phyloP scores from a whole-genome alignment of 2,329 filamentous ascomycete species.

The Geosmithia morbida region DNA sequence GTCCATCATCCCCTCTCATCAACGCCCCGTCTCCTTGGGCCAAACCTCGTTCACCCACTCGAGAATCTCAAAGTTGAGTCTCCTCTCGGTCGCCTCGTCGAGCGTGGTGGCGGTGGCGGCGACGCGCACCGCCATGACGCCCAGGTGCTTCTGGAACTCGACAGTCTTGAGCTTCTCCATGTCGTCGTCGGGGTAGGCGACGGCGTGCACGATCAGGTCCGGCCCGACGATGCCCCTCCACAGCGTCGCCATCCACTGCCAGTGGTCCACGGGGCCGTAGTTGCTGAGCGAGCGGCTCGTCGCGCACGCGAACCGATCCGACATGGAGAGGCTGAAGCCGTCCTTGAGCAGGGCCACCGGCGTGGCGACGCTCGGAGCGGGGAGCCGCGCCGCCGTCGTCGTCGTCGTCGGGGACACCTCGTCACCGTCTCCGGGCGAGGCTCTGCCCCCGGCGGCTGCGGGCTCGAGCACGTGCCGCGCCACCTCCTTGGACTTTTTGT shows the following conservation, averaged over 20 bases:
- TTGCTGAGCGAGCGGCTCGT: constrained; percentile 57
- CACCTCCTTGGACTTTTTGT: constrained; percentile 60
- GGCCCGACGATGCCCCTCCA: constrained; percentile 79
- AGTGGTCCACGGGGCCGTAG: constrained; percentile 78
- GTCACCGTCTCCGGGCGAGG: background rate
- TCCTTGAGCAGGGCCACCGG: constrained; percentile 63
- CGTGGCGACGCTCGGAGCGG: background rate
- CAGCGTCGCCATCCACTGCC: constrained; percentile 92
- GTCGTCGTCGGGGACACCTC: background rate
- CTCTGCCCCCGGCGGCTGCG: background rate
- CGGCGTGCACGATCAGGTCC: constrained; percentile 62
- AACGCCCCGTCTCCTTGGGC: background rate
- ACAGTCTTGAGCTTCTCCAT: constrained; percentile 28
- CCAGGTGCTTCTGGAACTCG: constrained; percentile 37
- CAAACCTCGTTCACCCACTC: constrained; percentile 53
- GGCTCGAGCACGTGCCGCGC: constrained; percentile 25
- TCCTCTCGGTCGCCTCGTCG: constrained; percentile 55
- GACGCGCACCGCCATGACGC: constrained; percentile 40
- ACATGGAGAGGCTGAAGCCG: constrained; percentile 68
- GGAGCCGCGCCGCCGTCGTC: no score
- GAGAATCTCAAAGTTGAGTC: constrained; percentile 75
- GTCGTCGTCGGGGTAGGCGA: constrained; percentile 19
- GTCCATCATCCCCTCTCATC: background rate
- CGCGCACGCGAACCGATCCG: constrained; percentile 58
- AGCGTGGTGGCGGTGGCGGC: constrained; percentile 23